Evolutionary conservation across 2,329 filamentous ascomycete species (phyloP), one percentile per base, ranked within the genome.

Genomic region (Sordariomycetes sp.): DNA sequence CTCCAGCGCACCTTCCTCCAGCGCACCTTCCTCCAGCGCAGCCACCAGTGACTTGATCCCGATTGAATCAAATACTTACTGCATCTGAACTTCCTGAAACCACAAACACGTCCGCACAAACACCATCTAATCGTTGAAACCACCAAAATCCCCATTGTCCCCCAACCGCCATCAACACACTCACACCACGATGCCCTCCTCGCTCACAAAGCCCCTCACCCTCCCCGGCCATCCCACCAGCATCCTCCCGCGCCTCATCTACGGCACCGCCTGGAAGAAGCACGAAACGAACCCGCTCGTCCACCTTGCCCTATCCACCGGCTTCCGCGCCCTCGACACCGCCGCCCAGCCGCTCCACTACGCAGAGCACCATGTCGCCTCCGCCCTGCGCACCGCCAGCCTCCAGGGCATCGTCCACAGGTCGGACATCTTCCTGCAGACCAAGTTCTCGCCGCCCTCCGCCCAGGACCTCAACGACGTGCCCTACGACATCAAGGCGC

Each of bases 251-350:
- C 77, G 74, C 61, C 73, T 85, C 34, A 65, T 94, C 61, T 94
- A 94, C 69, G 89, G 89, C 56, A 93, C 89, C 2, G 89, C 89
- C n/a, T 93, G 89, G 89, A 94, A 94, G 70, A 86, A 87, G 65
- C 82, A 86, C 1, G 72, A 72, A 20, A 90, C 88, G 0, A 77
- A 79, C 22, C 74, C 80, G 58, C 76, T 93, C 2, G 89, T 94
- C 24, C 81, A 86, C 64, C 71, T 79, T 61, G 89, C 90, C 1
- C 67, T 94, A 37, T 76, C 76, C 52, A 74, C 80, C 52, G 89
- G 89, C 5, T 94, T 93, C 64, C 79, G 83, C 35, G 87, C 77
- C 53, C 73, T 94, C 60, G 89, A 94, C 67, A 93, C 89, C 0
- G 89, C 89, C 11, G 87, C 86, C 18, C 88, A 91, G 70, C 88